Base-by-base conservation (phyloP, 139 green algal species). In the Closterium sp. region DNA sequence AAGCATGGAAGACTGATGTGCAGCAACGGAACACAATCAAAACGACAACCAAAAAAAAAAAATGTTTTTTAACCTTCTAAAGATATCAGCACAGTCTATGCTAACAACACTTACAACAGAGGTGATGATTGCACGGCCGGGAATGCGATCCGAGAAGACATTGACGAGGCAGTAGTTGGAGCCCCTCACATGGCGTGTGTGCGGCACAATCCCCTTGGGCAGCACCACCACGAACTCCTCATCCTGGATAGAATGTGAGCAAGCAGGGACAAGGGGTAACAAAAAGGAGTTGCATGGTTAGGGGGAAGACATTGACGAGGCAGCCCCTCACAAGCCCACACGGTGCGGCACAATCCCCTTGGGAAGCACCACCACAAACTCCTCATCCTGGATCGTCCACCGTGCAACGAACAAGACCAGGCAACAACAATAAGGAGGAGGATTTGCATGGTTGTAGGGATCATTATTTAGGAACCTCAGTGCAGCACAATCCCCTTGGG, bases 121-220 rank as follows among this genome's bases (percentile, higher is more conserved):
- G 31, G 99, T 96, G 27, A 99, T 95, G 85, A 99, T 98, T 13
- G 97, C 97, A 2, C 97, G 95, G 45, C 98, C 98, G 0, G 95
- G 28, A 27, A 99, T 92, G 22, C 97, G 95, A 94, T 99, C 98
- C 34, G 97, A 92, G 91, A 98, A 99, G 19, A 99, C 97, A 31
- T 95, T 95, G 42, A 99, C 97, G 30, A 98, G 89, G 92, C 94
- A 96, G 94, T 97, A 98, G 95, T 99, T 99, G 91, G 96, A 97
- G 50, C 98, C 98, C 11, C 97, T 95, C 89, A 99, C 98, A 91
- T 99, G 95, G 85, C 97, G 96, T 0, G 98, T 99, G 95, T 98
- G 96, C 2, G 98, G 98, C 0, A 98, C 90, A 22, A 94, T 93
- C 9, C 97, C 98, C 90, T 95, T 93, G 29, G 90, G 62, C 84